Evolutionary conservation across 2,329 filamentous ascomycete species (phyloP).

Genomic region (Xylariales sp.): DNA sequence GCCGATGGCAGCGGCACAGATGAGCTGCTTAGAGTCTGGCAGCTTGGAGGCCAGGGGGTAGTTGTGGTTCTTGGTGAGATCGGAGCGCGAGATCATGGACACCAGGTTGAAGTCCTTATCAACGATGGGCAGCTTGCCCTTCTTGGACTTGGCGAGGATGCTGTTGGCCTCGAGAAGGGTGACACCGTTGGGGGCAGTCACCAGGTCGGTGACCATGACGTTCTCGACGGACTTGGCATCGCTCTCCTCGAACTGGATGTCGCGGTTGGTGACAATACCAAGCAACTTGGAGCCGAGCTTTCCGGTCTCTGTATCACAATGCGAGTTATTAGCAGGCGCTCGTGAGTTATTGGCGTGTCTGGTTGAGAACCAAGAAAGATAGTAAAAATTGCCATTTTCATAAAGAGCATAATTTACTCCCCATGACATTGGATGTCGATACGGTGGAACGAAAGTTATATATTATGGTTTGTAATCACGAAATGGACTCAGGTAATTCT

Average conservation of each 20-base stretch:
- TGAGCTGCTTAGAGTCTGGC: conserved; percentile 93
- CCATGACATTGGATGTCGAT: conserved; percentile 85
- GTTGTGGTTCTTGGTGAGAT: conserved; percentile 97
- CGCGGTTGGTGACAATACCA: conserved; percentile 95
- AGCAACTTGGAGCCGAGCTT: conserved; percentile 93
- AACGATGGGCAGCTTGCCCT: conserved; percentile 94
- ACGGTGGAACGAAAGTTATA: conserved; percentile 99
- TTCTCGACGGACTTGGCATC: conserved; percentile 68
- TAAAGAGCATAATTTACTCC: conserved; percentile 59
- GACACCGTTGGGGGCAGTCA: conserved; percentile 81
- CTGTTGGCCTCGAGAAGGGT: conserved; percentile 85
- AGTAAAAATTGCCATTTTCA: conserved; percentile 28
- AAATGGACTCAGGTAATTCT: not conserved
- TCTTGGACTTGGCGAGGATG: conserved; percentile 92
- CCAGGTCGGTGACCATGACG: conserved; percentile 93
- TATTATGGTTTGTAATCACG: conserved; percentile 76
- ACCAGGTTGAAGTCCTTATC: conserved; percentile 80
- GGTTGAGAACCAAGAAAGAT: conserved; percentile 4
- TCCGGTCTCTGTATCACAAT: conserved; percentile 68
- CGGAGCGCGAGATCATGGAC: conserved; percentile 88
- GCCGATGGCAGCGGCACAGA: conserved; percentile 91
- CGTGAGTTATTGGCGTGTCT: too few relatives aligned
- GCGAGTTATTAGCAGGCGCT: conserved; percentile 29
- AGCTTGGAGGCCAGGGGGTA: conserved; percentile 96
- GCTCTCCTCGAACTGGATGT: conserved; percentile 93